Percentiles rank a stretch among this genome's conserved stretches.
phyloP scores from a whole-genome alignment of 192 early-diverging fungal species.

The Phycomyces nitens region DNA sequence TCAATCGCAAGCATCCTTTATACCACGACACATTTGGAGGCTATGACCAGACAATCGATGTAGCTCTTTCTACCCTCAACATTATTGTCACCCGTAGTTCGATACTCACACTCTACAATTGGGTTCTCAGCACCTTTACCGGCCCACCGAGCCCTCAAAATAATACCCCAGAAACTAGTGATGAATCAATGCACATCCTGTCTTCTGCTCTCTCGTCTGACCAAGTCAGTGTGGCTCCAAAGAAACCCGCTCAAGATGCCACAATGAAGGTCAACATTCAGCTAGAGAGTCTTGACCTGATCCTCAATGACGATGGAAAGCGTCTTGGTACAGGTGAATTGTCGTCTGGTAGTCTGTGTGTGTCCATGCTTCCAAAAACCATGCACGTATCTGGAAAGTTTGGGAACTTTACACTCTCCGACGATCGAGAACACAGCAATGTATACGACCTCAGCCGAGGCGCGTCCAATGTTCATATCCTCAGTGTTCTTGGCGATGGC shows the following conservation, averaged over 20 bases:
- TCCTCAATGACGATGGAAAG: slow-evolving; percentile 60
- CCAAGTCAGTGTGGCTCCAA: no score
- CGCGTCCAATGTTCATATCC: slow-evolving; percentile 39
- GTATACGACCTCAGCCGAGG: slow-evolving; percentile 1
- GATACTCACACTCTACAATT: slow-evolving; percentile 73
- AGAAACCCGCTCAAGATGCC: neutral
- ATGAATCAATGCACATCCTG: neutral
- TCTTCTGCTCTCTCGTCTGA: neutral
- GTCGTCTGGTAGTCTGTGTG: slow-evolving; percentile 49
- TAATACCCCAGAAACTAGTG: neutral
- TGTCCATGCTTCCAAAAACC: slow-evolving; percentile 46
- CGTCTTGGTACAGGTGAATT: slow-evolving; percentile 58
- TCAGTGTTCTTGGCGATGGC: slow-evolving; percentile 71
- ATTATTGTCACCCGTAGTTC: slow-evolving; percentile 68
- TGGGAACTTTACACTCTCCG: slow-evolving; percentile 50
- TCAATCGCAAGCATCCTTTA: slow-evolving; percentile 57
- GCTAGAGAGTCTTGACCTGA: slow-evolving; percentile 29
- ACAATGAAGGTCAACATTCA: slow-evolving; percentile 25
- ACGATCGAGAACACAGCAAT: slow-evolving; percentile 32
- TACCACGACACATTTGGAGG: slow-evolving; percentile 56
- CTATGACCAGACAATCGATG: slow-evolving; percentile 65
- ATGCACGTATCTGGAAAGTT: slow-evolving; percentile 50
- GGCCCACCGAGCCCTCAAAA: slow-evolving; percentile 12
- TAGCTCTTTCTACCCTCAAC: slow-evolving; percentile 59
- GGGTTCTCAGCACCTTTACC: slow-evolving; percentile 61